Base-by-base conservation (phyloP, 2,329 filamentous ascomycete genomes). In the Ophiostoma triangulosporum region DNA sequence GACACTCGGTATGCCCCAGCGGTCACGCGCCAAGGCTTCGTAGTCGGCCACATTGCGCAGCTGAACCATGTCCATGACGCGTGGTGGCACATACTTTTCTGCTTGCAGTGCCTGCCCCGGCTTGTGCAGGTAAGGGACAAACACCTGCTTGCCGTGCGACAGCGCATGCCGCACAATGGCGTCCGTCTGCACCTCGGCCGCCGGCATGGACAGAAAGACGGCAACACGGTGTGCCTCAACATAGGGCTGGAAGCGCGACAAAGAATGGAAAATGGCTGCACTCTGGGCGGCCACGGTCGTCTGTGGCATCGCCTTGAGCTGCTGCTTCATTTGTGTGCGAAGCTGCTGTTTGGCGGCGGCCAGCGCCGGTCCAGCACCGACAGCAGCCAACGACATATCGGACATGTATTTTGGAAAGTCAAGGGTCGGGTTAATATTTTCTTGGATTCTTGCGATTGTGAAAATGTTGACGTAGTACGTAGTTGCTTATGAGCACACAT, bases 1-100 rank as follows among this genome's bases (percentile, higher is more conserved):
- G 55, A 95, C 78, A 31, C 86, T 91, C n/a, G 93, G 93, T 59
- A 98, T 98, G 9, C 89, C 90, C 93, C 93, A 98, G 65, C 77
- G 81, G 68, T 98, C 93, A 38, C 77, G 76, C 62, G 81, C 70
- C 56, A 97, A 72, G 24, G 78, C 78, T 58, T 88, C 80, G 66
- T 90, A 95, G 65, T 98, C 93, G 27, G 78, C 70, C 50, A 88
- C 66, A 26, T 81, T 83, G 54, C 75, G 71, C 38, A 98, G 73
- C 57, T 81, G 81, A 22, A 98, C 80, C 93, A 98, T 97, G 64
- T 96, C 89, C 93, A 98, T 98, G 52, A 93, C 77, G 15, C 77
- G 70, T 1, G 70, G 58, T 4, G 86, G 86, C 6, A 80, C 77
- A 54, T 69, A 69, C 56, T 70, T 64, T 4, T 64, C 64, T n/a